Evolutionary conservation across 2,329 filamentous ascomycete species (phyloP).

Genomic region (Ophiosphaerella narmari): DNA sequence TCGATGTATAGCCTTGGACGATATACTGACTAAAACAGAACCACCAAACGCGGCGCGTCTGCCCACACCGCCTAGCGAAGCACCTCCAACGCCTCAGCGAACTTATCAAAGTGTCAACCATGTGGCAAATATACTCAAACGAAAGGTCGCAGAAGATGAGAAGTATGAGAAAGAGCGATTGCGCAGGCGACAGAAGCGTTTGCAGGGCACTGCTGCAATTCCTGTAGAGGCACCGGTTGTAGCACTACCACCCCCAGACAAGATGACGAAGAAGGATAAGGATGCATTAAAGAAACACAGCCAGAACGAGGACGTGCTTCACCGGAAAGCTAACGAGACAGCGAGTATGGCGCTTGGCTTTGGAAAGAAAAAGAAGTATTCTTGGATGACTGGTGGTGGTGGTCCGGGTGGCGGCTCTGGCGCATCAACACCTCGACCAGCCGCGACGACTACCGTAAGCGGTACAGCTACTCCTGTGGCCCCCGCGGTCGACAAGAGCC

Average conservation of each 20-base stretch:
- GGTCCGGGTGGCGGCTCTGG: conserved; percentile 40
- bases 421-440: conserved; percentile 39
- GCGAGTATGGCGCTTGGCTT: conserved; percentile 74
- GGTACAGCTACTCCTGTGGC: conserved; percentile 31
- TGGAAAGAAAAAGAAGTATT: conserved; percentile 69
- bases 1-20: neutral
- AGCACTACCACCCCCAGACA: conserved; percentile 41
- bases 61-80: conserved; percentile 54
- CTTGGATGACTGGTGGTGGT: conserved; percentile 68
- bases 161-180: conserved; percentile 70
- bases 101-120: conserved; percentile 60
- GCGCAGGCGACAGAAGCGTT: conserved; percentile 51
- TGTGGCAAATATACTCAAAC: conserved; percentile 57
- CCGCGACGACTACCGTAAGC: conserved; percentile 25
- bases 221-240: conserved; percentile 30
- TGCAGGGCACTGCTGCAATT: conserved; percentile 30
- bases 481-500: conserved; percentile 36
- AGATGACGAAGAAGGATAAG: conserved; percentile 84
- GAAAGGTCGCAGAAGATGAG: conserved; percentile 58
- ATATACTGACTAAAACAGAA: conserved; percentile 22
- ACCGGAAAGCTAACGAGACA: conserved; percentile 84
- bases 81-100: conserved; percentile 55
- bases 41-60: conserved; percentile 48
- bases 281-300: conserved; percentile 75
- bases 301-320: conserved; percentile 76